Base-by-base conservation (phyloP, 345 rosid genomes). In the Camelina hispida region DNA sequence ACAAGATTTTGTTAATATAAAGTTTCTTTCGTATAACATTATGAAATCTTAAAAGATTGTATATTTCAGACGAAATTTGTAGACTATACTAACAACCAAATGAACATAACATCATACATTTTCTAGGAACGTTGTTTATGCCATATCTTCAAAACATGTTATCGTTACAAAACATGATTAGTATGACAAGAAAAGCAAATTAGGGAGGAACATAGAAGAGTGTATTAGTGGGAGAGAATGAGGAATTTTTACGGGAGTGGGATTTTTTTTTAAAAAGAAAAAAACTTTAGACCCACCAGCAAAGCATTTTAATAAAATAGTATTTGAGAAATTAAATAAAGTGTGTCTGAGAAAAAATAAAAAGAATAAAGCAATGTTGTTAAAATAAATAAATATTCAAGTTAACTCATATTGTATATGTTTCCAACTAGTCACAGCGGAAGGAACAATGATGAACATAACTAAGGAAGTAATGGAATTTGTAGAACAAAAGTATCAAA, bases 171-270 rank as follows among this genome's bases (percentile, higher is more conserved):
- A 20, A 23, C 8, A 38, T 10, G 42, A 20, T 18, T 20, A 32
- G 7, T 32, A 38, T 9, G 47, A 4, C 5, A 14, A 44, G 2
- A 57, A 47, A 48, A 17, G 20, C 23, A 53, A 18, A 63, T 42
- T 9, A 46, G 25, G 37, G 38, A 67, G 61, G 54, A 43, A 76
- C 48, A 22, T 62, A 54, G 70, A 76, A 48, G 52, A 69, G 64
- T 68, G 70, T 53, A 14, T 74, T 66, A 58, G 78, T 74, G 72
- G 78, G 52, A 66, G 28, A 66, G 46, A 75, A 66, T 23, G 52
- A 67, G 32, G 79, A 50, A 38, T 48, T 74, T 58, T 50, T 44
- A 11, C 60, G 13, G 47, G 47, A 48, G 67, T 74, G 78, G 61
- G 72, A n/a, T 66, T 32, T 14, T 66, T 32, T 14, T 51, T 48